Evolutionary conservation across 768 basidiomycete genomes (phyloP), one percentile per base, ranked within the genome.

Genomic region (Clavaria fumosa): DNA sequence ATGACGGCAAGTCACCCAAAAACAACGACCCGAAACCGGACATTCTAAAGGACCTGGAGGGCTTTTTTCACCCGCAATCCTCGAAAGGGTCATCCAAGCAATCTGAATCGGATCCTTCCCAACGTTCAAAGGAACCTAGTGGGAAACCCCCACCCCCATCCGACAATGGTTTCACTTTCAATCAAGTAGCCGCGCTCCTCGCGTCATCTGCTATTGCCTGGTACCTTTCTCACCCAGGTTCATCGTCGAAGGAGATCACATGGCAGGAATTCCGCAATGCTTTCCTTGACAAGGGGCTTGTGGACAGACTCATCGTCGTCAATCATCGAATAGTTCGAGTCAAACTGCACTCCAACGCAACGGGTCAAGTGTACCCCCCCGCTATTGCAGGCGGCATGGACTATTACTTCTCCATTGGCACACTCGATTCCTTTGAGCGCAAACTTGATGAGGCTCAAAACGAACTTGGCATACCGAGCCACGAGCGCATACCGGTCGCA

Each of bases 191-290:
- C 3, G 72, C 70, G 47, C 50, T 80, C 39, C 56, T 59, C 15
- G 71, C 19, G 65, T 74, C 10, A 69, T 72, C 15, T 78, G 75
- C 49, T 67, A 79, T 47, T 62, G 79, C 10, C 82, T 78, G 47
- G 69, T 70, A 10, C 63, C 72, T 40, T 68, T 75, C 9, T 63
- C 61, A 26, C 56, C 62, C 0, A n/a, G n/a, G n/a, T n/a, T 60
- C 69, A 3, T 58, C 62, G 18, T 73, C 80, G 1, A 74, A 82
- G 42, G 95, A 99, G 61, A 97, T 99, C 47, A 99, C 95, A 45
- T 99, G 95, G 93, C 91, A 96, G 60, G 95, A 97, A 59, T 99
- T 99, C 65, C 77, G 90, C 37, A 91, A 86, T 31, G 88, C 89
- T 7, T 88, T 99, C 66, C 78, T 99, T 32, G 82, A 93, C 59